Evolutionary conservation across 768 basidiomycete genomes (phyloP), one percentile per base, ranked within the genome.

Genomic region (Auricularia sp.): DNA sequence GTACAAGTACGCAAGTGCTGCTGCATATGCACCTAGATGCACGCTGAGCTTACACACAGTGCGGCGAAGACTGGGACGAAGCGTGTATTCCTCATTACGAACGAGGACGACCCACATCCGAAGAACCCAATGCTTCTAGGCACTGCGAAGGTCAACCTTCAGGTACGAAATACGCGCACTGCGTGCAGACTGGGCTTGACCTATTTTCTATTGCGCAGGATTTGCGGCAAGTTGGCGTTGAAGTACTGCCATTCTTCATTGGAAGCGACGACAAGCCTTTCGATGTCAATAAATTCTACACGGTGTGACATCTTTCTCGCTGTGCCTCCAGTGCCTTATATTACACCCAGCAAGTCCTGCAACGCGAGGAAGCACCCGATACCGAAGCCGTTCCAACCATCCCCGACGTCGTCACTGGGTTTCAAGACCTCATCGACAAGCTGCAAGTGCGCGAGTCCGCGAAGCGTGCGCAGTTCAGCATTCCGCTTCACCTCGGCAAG

Each of bases 51-150:
- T 7, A 42, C 39, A 14, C 6, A 35, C 66, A 93, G 91, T 11
- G 89, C 91, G 7, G 86, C 87, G 23, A 93, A 94, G 71, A 91
- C 87, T 0, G 91, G 93, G 2, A 86, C 88, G n/a, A 95, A 96
- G 72, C 87, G 94, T 4, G 83, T 98, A 1, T 98, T 98, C 72
- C 77, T 96, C 44, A 90, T 99, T 53, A 98, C 97, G 0, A 89
- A 98, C 71, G 86, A 90, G 68, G 93, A 94, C 69, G 75, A 90
- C 68, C 93, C 93, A 2, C 84, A 81, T 64, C 75, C 82, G n/a
- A 61, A 35, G 35, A 64, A 62, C n/a, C 18, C 62, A 3, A 67
- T 70, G 14, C 64, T 67, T 29, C 63, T 62, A n/a, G 62, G 33
- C 21, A 70, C 67, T 11, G 69, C 69, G 18, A 61, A 42, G 12